These are phyloP conservation scores for Cryptosporidium meleagridis DNA, from an alignment of 169 alveolate genomes.

Conservation along the genomic window DNA sequence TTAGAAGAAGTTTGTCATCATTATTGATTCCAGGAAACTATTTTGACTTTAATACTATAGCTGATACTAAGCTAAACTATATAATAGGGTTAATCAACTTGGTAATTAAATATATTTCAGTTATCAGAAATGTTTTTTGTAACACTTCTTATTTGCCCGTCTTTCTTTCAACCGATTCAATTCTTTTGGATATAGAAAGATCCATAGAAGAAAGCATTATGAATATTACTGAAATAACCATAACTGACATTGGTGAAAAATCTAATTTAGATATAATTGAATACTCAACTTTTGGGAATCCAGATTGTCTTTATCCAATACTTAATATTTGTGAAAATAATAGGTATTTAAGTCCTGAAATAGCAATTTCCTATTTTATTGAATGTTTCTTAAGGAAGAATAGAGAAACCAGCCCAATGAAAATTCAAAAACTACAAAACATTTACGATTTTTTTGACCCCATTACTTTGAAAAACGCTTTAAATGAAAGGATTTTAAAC, in stretches of 20 bases:
- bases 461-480: not conserved
- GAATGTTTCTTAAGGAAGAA: conserved; percentile 9
- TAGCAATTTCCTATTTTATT: conserved; percentile 42
- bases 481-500: conserved; percentile 8
- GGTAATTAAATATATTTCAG: conserved; percentile 41
- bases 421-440: not conserved
- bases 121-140: conserved; percentile 20
- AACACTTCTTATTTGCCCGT: conserved; percentile 36
- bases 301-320: conserved; percentile 29
- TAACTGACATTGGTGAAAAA: conserved; percentile 42
- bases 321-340: not conserved
- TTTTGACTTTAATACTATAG: not conserved
- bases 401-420: not conserved
- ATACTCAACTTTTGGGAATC: not conserved
- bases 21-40: not conserved
- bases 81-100: conserved; percentile 8
- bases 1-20: conserved; percentile 34
- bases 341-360: conserved; percentile 60
- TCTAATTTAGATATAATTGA: not conserved
- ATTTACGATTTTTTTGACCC: conserved; percentile 23
- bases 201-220: conserved; percentile 7
- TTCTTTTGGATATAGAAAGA: conserved; percentile 36
- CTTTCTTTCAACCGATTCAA: conserved; percentile 54
- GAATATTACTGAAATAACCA: conserved; percentile 5
- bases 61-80: conserved; percentile 2